These are phyloP conservation scores for Puccinia novopanici DNA, from an alignment of 1,284 basidiomycete species.

Conservation along the genomic window DNA sequence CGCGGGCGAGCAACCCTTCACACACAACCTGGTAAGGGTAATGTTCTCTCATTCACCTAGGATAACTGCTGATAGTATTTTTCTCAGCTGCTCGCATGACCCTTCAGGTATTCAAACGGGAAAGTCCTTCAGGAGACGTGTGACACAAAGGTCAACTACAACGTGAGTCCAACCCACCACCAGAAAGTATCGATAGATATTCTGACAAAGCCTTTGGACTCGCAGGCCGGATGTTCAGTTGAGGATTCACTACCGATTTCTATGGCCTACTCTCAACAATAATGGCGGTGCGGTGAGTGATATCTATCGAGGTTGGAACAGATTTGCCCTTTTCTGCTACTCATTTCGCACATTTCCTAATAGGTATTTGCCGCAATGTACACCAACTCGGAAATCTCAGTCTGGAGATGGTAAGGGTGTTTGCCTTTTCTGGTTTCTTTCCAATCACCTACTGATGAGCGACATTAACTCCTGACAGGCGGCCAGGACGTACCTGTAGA, in stretches of 20 bases:
- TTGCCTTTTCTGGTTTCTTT: neutral
- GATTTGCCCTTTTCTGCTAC: neutral
- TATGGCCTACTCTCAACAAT: conserved; percentile 4
- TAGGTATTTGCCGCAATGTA: conserved; percentile 34
- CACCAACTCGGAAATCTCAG: conserved; percentile 29
- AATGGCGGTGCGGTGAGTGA: conserved; percentile 30
- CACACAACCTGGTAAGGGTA: conserved; percentile 11
- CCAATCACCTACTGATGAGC: neutral
- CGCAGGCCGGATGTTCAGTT: conserved; percentile 31
- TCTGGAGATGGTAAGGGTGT: conserved; percentile 26
- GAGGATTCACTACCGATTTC: conserved; percentile 34
- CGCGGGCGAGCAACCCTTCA: conserved; percentile 11
- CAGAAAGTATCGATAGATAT: neutral
- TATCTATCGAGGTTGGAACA: neutral
- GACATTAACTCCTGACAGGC: neutral
- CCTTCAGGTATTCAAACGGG: conserved; percentile 40
- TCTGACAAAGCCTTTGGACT: neutral
- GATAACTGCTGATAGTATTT: neutral
- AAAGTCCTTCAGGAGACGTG: conserved; percentile 32
- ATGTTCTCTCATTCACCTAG: neutral
- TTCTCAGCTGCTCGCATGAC: conserved; percentile 34
- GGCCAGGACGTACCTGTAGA: conserved; percentile 18
- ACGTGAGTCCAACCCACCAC: neutral
- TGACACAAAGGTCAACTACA: conserved; percentile 37
- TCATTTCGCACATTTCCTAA: neutral